Conservation (phyloP, 106 monocot species). For the Hemerocallis citrina region DNA sequence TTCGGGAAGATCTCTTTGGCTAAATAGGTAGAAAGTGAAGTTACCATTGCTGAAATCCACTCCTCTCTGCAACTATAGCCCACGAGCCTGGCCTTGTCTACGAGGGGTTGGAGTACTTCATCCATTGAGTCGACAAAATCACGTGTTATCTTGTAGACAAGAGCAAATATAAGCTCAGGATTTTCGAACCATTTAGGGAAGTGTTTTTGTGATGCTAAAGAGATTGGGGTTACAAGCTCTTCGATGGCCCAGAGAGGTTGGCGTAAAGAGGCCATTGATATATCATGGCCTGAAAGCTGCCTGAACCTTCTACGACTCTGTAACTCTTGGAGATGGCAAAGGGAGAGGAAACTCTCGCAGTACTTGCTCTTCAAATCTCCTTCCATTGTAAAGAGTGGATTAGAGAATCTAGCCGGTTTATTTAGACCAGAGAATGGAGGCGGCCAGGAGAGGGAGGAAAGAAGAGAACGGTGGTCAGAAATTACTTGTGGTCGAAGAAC, state of each 20-base stretch:
- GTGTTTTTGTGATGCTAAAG: conserved; percentile 47
- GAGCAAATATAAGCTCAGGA: conserved; percentile 88
- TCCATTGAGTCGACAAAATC: conserved; percentile 91
- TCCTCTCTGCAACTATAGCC: conserved; percentile 97
- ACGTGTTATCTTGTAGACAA: conserved; percentile 71
- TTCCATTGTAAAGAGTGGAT: conserved; percentile 75
- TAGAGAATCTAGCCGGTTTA: conserved; percentile 22
- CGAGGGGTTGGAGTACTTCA: conserved; percentile 84
- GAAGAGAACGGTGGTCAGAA: conserved; percentile 81
- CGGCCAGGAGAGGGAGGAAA: conserved; percentile 83
- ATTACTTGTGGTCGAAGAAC: conserved; percentile 86
- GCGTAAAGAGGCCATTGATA: conserved; percentile 31
- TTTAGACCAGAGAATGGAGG: conserved; percentile 47
- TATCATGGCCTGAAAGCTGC: conserved; percentile 55
- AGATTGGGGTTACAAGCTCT: conserved; percentile 80
- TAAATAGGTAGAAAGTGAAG: conserved; percentile 59
- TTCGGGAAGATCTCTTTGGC: conserved; percentile 75
- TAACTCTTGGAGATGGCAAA: conserved; percentile 85
- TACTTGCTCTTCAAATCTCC: conserved; percentile 62
- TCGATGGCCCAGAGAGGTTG: conserved; percentile 96
- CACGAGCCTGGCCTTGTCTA: conserved; percentile 79
- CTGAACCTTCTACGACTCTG: conserved; percentile 71
- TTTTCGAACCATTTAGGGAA: conserved; percentile 87
- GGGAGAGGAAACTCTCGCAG: conserved; percentile 67
- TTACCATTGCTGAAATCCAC: conserved; percentile 80